Conservation (phyloP, 768 basidiomycete species). For the Suillus plorans region DNA sequence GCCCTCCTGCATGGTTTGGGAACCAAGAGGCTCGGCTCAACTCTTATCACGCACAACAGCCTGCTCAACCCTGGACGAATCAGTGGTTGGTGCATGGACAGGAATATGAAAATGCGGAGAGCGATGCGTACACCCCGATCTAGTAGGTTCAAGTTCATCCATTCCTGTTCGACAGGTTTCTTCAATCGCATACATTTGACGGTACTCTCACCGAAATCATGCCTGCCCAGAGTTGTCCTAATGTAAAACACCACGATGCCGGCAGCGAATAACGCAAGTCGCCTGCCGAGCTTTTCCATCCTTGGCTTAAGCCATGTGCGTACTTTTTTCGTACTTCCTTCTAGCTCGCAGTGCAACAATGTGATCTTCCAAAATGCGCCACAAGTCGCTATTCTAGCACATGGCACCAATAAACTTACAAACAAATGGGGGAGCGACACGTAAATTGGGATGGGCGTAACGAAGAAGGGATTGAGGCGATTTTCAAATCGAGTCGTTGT, state of each 20-base stretch:
- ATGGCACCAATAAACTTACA: neutral
- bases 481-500: too few relatives aligned
- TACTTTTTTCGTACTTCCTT: neutral
- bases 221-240: neutral
- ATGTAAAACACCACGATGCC: neutral
- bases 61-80: conserved; percentile 33
- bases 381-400: neutral
- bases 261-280: neutral
- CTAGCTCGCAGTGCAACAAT: neutral
- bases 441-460: too few relatives aligned
- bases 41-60: conserved; percentile 12
- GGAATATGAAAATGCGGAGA: conserved; percentile 20
- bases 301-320: neutral
- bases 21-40: conserved; percentile 17
- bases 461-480: too few relatives aligned
- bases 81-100: conserved; percentile 38
- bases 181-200: neutral
- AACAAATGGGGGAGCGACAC: too few relatives aligned
- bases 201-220: neutral
- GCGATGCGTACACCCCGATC: conserved; percentile 26
- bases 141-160: conserved; percentile 15
- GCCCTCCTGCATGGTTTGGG: conserved; percentile 20
- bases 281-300: neutral
- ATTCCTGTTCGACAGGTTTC: neutral
- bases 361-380: neutral